phyloP scores from a whole-genome alignment of 768 basidiomycete genomes.

The Rubroboletus satanas region DNA sequence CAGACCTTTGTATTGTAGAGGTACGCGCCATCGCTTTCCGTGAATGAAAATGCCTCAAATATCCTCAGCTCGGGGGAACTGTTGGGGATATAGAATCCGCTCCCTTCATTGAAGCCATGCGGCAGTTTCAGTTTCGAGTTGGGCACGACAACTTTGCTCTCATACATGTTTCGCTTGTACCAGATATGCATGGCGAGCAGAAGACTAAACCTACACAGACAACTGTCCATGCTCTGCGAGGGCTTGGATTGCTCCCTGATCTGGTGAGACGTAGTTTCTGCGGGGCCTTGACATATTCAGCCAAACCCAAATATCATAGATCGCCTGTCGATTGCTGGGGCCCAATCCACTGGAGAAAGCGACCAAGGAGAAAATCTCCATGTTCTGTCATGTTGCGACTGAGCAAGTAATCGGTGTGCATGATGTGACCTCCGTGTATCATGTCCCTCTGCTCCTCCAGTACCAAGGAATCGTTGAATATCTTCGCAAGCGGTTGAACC shows the following conservation, averaged over 20 bases:
- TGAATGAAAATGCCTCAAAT: conserved; percentile 3
- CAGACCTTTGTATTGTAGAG: conserved; percentile 97
- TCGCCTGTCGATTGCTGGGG: conserved; percentile 85
- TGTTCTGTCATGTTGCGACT: conserved; percentile 95
- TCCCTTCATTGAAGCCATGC: conserved; percentile 97
- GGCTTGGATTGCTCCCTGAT: conserved; percentile 90
- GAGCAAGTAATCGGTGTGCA: conserved; percentile 94
- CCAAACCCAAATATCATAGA: conserved; percentile 42
- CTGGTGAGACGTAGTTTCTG: conserved; percentile 49
- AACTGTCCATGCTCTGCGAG: conserved; percentile 88
- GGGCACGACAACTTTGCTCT: conserved; percentile 96
- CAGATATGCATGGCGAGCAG: conserved; percentile 97
- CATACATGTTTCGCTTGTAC: conserved; percentile 96
- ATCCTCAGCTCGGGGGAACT: conserved; percentile 85
- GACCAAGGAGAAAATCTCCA: conserved; percentile 94
- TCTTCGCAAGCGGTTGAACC: conserved; percentile 76
- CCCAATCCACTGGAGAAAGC: conserved; percentile 76
- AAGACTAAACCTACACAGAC: conserved; percentile 99
- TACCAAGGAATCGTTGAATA: conserved; percentile 90
- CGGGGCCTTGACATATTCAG: neutral
- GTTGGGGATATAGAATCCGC: conserved; percentile 99
- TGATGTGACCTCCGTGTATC: conserved; percentile 94
- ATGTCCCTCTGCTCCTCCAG: conserved; percentile 88
- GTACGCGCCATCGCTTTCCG: conserved; percentile 39
- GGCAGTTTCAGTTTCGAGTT: conserved; percentile 99